Evolutionary conservation across 805 yeast species (phyloP).

Genomic region (Myxozyma neglecta): DNA sequence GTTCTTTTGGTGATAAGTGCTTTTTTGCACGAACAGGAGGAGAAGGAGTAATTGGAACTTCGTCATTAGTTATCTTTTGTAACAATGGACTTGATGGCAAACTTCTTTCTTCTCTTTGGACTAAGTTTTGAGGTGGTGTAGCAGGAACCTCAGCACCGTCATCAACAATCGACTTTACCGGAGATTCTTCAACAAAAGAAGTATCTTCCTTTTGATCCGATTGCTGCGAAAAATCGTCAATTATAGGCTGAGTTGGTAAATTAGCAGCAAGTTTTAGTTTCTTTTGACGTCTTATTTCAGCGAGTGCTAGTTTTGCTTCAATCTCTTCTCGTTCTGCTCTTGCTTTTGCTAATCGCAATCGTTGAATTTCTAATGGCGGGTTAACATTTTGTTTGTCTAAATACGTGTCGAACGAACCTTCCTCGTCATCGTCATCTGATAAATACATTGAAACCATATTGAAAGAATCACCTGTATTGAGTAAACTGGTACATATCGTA

Average conservation of each 20-base stretch:
- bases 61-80: background rate
- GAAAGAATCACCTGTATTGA: background rate
- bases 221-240: too few relatives aligned
- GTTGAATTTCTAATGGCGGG: background rate
- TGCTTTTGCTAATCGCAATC: slow-evolving; percentile 10
- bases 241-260: too few relatives aligned
- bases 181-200: background rate
- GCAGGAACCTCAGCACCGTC: background rate
- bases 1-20: slow-evolving; percentile 1
- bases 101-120: background rate
- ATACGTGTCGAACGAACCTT: too few relatives aligned
- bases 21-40: background rate
- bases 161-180: background rate
- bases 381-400: too few relatives aligned
- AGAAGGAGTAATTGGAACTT: background rate
- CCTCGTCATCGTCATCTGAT: slow-evolving; percentile 3
- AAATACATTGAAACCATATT: background rate
- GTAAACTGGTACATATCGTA: background rate
- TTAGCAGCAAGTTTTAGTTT: too few relatives aligned
- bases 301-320: slow-evolving; percentile 14
- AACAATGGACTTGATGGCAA: background rate
- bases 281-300: background rate
- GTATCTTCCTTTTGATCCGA: background rate
- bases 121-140: background rate
- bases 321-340: slow-evolving; percentile 15